Evolutionary conservation across 768 basidiomycete species (phyloP), one percentile per base, ranked within the genome.

Genomic region (Termitomyces sp.): DNA sequence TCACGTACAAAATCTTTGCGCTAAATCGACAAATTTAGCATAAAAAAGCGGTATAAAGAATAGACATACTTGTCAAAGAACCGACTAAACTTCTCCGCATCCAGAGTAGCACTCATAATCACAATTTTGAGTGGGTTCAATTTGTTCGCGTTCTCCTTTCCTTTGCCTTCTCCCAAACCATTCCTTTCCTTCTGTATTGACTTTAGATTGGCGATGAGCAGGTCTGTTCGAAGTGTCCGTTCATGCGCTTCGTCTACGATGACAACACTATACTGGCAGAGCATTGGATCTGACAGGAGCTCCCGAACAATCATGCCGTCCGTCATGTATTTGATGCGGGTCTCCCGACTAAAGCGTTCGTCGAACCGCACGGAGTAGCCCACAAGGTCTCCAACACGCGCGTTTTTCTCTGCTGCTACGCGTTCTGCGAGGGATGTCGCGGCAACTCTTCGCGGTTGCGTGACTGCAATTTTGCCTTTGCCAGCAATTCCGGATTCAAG

Each of bases 171-270:
- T 52, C 52, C 61, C 23, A 54, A 60, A 1, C 63, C 66, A 62
- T 92, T 94, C 61, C 96, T 76, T 51, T 75, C 70, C 40, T 73
- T 75, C 64, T 88, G 84, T 57, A 98, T 94, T 25, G 74, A 79
- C 73, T 97, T 98, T 49, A 99, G 77, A 58, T 85, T 91, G 1
- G 95, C 87, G 40, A 98, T 81, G n/a, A 98, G 77, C 51, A 99
- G 76, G 70, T 99, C 97, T 6, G 97, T 99, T 40, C 95, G 82
- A 28, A 99, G 74, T 0, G 94, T 96, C 55, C 97, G 82, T 68
- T 99, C 97, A 71, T 99, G 97, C 0, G 97, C 97, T 69, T 99
- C 97, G 64, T 99, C 97, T 42, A 99, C 86, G 55, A 98, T 79
- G 52, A 99, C 78, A 30, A 94, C 83, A 66, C 89, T 89, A 72